Percentiles rank a stretch among this genome's conserved stretches.
Conservation (phyloP, 371 early-diverging fungal species). For the Mucor irregularis region DNA sequence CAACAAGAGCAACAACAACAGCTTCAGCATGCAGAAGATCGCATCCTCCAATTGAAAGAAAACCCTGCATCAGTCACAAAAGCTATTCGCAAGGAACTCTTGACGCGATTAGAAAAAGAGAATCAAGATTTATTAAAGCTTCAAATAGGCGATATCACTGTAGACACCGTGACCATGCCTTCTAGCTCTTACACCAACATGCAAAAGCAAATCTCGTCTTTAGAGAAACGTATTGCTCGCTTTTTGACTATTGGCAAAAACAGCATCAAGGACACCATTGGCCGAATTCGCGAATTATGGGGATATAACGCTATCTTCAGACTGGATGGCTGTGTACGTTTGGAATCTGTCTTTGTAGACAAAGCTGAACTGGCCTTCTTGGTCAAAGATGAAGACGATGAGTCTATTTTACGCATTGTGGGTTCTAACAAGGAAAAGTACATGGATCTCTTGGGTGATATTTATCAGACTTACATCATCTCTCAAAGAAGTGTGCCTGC, state of each 20-base stretch:
- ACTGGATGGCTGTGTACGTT: constrained; percentile 66
- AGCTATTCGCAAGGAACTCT: constrained; percentile 63
- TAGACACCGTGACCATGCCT: constrained; percentile 46
- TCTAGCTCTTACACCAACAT: constrained; percentile 54
- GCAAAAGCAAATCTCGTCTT: constrained; percentile 51
- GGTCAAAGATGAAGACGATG: constrained; percentile 42
- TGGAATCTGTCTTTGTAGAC: constrained; percentile 65
- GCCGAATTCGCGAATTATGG: constrained; percentile 45
- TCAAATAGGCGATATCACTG: constrained; percentile 22
- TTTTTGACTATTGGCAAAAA: constrained; percentile 59
- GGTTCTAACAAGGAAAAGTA: constrained; percentile 65
- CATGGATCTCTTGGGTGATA: constrained; percentile 50
- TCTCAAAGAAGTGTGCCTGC: too few relatives aligned
- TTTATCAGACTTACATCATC: constrained; percentile 66
- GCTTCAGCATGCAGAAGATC: not conserved
- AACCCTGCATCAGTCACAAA: constrained; percentile 72
- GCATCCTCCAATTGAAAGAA: constrained; percentile 69
- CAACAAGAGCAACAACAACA: not conserved
- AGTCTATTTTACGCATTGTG: constrained; percentile 53
- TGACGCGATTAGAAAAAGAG: constrained; percentile 61
- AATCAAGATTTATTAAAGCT: constrained; percentile 33
- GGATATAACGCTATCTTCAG: constrained; percentile 78
- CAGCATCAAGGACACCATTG: constrained; percentile 70
- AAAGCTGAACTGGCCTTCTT: constrained; percentile 62
- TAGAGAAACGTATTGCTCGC: constrained; percentile 69